Evolutionary conservation across 768 basidiomycete species (phyloP).

Genomic region (Lactarius sp.): DNA sequence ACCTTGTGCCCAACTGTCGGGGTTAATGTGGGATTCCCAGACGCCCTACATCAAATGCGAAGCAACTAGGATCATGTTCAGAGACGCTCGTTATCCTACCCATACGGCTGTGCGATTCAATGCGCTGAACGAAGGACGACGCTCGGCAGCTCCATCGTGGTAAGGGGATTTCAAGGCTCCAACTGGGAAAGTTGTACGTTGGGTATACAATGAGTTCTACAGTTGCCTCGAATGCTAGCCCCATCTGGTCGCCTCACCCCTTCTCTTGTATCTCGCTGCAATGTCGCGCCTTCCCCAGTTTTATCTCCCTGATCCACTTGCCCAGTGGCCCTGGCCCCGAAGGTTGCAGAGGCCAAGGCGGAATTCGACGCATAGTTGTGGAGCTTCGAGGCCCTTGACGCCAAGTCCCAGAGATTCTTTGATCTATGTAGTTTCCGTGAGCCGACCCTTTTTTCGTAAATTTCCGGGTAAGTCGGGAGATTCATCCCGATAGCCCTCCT

Average conservation of each 20-base stretch:
- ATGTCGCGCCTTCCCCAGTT: slow-evolving; percentile 11
- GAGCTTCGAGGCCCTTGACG: slow-evolving; percentile 36
- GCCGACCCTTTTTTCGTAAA: no score
- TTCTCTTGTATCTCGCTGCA: background rate
- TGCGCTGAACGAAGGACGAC: no score
- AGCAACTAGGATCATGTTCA: no score
- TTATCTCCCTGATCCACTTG: slow-evolving; percentile 38
- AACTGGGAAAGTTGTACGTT: background rate
- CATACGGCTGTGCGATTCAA: no score
- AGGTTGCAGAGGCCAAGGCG: slow-evolving; percentile 32
- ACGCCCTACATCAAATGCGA: no score
- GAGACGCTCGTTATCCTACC: no score
- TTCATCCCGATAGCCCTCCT: background rate
- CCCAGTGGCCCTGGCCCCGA: slow-evolving; percentile 43
- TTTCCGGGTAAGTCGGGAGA: background rate
- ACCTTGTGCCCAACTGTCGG: no score
- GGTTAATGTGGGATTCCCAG: no score
- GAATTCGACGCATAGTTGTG: slow-evolving; percentile 38
- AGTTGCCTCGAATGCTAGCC: background rate
- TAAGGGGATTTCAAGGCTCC: background rate
- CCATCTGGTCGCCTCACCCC: background rate
- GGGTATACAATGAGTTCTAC: background rate
- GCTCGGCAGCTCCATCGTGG: no score
- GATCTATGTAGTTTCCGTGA: slow-evolving; percentile 37
- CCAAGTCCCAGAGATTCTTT: slow-evolving; percentile 37